phyloP scores from a whole-genome alignment of 768 basidiomycete species.

The Suillus bovinus region DNA sequence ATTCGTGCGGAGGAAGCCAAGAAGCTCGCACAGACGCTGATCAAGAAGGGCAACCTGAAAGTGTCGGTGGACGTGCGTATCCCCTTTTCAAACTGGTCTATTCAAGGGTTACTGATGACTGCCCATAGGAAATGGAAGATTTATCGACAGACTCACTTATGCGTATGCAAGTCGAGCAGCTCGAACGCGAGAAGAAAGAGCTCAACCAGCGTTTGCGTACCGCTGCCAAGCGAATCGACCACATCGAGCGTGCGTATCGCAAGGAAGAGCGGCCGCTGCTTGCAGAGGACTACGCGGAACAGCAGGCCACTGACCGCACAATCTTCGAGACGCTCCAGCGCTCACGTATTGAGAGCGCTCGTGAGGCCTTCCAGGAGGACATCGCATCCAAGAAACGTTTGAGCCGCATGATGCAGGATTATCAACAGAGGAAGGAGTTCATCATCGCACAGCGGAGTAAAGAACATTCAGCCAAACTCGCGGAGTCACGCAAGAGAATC shows the following conservation, averaged over 20 bases:
- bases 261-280: conserved; percentile 90
- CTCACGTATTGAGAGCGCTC: conserved; percentile 55
- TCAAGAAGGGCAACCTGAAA: conserved; percentile 75
- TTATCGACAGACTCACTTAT: conserved; percentile 87
- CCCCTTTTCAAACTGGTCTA: conserved; percentile 5
- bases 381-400: conserved; percentile 77
- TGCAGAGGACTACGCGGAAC: conserved; percentile 79
- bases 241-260: conserved; percentile 91
- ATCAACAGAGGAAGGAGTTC: conserved; percentile 47
- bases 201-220: conserved; percentile 80
- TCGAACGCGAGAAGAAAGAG: conserved; percentile 96
- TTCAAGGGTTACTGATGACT: conserved; percentile 13
- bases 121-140: conserved; percentile 70
- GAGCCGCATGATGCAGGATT: conserved; percentile 73
- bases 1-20: conserved; percentile 72
- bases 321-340: conserved; percentile 66
- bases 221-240: conserved; percentile 87
- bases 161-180: conserved; percentile 87
- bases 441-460: conserved; percentile 59
- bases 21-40: conserved; percentile 82
- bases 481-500: conserved; percentile 64
- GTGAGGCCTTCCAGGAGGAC: conserved; percentile 60
- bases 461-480: conserved; percentile 63
- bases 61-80: conserved; percentile 67
- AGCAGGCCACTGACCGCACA: conserved; percentile 75